Evolutionary conservation across 805 yeast genomes (phyloP).

Genomic region (Jamesozyma piceae): DNA sequence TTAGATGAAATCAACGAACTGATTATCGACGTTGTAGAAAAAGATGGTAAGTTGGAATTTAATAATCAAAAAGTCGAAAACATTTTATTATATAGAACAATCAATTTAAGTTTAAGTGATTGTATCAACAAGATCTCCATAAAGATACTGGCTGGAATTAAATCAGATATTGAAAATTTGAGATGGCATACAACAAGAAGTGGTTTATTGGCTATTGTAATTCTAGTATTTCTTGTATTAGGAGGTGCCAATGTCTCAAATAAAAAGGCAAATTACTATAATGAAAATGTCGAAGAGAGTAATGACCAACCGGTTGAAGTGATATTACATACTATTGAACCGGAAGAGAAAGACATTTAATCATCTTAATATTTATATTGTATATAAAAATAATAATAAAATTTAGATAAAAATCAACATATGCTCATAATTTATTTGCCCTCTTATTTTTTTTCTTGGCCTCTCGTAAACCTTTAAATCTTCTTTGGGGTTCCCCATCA

Average conservation of each 20-base stretch:
- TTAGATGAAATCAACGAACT: conserved; percentile 68
- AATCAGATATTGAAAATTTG: conserved; percentile 77
- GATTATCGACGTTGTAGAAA: conserved; percentile 48
- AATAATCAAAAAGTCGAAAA: conserved; percentile 83
- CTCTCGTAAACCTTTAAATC: conserved; percentile 46
- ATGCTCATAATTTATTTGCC: not conserved
- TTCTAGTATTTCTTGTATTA: conserved; percentile 54
- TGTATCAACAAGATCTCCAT: conserved; percentile 77
- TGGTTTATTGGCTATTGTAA: conserved; percentile 68
- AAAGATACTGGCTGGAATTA: conserved; percentile 68
- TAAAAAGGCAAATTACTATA: conserved; percentile 13
- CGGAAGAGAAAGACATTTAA: not conserved
- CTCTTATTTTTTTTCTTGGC: conserved; percentile 37
- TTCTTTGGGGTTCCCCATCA: conserved; percentile 60
- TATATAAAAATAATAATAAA: not conserved
- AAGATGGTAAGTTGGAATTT: conserved; percentile 73
- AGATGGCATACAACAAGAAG: conserved; percentile 91
- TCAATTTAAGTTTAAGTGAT: conserved; percentile 67
- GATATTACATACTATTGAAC: not conserved
- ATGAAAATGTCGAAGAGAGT: not conserved
- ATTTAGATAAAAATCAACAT: not conserved
- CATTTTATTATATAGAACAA: conserved; percentile 58
- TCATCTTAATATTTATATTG: not conserved
- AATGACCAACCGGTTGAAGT: not conserved
- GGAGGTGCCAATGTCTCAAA: conserved; percentile 39